phyloP scores from a whole-genome alignment of 768 basidiomycete genomes.

The Lactarius akahatsu region DNA sequence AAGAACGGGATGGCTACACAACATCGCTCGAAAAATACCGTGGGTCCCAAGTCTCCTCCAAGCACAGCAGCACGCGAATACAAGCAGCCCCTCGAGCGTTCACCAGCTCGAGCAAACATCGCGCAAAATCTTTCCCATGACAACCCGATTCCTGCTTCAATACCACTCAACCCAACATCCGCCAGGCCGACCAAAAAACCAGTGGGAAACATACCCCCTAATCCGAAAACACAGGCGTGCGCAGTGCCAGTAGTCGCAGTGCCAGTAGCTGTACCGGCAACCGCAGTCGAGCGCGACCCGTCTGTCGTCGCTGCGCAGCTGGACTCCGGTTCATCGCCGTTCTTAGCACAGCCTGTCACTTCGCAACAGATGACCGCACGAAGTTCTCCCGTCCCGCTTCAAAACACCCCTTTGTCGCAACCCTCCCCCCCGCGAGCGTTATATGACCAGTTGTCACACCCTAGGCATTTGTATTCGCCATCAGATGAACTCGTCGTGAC shows the following conservation, averaged over 20 bases:
- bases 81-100: background rate
- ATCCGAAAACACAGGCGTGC: background rate
- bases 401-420: background rate
- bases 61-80: background rate
- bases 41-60: background rate
- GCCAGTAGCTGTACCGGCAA: background rate
- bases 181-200: background rate
- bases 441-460: background rate
- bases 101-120: background rate
- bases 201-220: background rate
- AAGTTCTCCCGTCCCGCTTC: background rate
- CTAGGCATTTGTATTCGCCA: background rate
- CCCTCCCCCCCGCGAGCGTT: background rate
- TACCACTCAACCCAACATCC: background rate
- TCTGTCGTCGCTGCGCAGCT: background rate
- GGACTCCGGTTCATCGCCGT: background rate
- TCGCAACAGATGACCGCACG: background rate
- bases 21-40: background rate
- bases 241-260: background rate
- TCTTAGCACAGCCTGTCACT: background rate
- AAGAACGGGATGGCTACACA: background rate
- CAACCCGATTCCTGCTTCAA: background rate
- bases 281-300: constrained; percentile 1
- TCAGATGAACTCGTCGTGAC: constrained; percentile 32
- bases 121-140: background rate